A percentile compares a stretch with the other conserved stretches of the same genome.
Conservation (phyloP, 2,329 filamentous ascomycete species). For the Amauroascus verrucosus region DNA sequence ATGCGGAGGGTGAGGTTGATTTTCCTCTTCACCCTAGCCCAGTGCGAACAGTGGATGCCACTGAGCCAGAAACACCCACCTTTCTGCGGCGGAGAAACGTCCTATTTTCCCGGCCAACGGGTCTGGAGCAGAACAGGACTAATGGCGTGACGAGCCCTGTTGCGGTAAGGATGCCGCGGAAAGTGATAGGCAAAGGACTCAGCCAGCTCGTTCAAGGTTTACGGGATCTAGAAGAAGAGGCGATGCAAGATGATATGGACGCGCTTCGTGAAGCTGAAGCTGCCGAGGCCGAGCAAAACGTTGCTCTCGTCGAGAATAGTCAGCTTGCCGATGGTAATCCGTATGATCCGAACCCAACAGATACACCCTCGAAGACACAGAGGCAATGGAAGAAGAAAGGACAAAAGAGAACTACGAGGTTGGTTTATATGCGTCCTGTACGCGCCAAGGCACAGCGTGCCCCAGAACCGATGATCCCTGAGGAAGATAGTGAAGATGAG, state of each 20-base stretch:
- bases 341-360: slow-evolving; percentile 1
- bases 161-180: slow-evolving; percentile 27
- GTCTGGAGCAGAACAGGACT: slow-evolving; percentile 13
- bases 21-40: neutral
- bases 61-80: slow-evolving; percentile 30
- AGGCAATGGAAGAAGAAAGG: slow-evolving; percentile 39
- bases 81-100: slow-evolving; percentile 33
- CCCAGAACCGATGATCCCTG: slow-evolving; percentile 14
- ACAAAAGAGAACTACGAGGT: slow-evolving; percentile 40
- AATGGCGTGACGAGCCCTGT: slow-evolving; percentile 30
- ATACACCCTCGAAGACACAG: slow-evolving; percentile 12
- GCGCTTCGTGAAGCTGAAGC: slow-evolving; percentile 37
- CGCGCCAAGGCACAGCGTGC: slow-evolving; percentile 26
- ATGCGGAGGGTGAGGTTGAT: neutral
- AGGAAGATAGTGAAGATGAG: slow-evolving; percentile 22
- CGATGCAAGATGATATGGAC: slow-evolving; percentile 36
- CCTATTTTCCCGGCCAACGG: slow-evolving; percentile 20
- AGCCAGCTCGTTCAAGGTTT: slow-evolving; percentile 32
- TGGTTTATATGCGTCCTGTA: slow-evolving; percentile 36
- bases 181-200: slow-evolving; percentile 32
- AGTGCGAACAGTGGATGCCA: neutral
- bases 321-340: slow-evolving; percentile 19
- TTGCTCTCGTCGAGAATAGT: slow-evolving; percentile 28
- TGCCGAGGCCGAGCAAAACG: slow-evolving; percentile 18
- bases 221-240: slow-evolving; percentile 34